These are phyloP conservation scores for Mycena capillaripes DNA, from an alignment of 768 basidiomycete species.

Conservation along the genomic window DNA sequence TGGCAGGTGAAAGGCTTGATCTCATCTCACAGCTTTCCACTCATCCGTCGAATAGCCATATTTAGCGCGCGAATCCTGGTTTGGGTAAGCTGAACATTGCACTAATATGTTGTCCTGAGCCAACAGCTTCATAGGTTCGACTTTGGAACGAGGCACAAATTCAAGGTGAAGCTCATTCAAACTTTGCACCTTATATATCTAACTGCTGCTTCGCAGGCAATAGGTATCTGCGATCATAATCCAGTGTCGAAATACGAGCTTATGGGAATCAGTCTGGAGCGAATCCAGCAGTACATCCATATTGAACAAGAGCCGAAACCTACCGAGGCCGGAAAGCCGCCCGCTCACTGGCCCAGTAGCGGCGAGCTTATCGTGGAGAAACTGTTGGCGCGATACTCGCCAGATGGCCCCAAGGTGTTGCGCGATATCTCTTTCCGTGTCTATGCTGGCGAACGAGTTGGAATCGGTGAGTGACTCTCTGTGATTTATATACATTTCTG, in stretches of 20 bases:
- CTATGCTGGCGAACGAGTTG: slow-evolving; percentile 69
- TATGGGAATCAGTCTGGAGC: slow-evolving; percentile 66
- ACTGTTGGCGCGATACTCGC: slow-evolving; percentile 70
- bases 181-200: neutral
- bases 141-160: slow-evolving; percentile 48
- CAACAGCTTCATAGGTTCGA: slow-evolving; percentile 36
- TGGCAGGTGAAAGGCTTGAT: no score
- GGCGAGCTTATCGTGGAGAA: slow-evolving; percentile 37
- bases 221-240: no score
- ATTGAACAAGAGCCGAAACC: slow-evolving; percentile 60
- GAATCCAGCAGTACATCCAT: slow-evolving; percentile 67
- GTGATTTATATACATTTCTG: neutral
- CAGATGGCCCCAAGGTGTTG: slow-evolving; percentile 65
- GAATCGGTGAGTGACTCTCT: slow-evolving; percentile 40
- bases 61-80: slow-evolving; percentile 63
- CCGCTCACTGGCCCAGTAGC: slow-evolving; percentile 63
- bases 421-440: slow-evolving; percentile 68
- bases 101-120: neutral
- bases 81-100: slow-evolving; percentile 34
- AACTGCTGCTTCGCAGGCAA: slow-evolving; percentile 39
- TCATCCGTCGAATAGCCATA: slow-evolving; percentile 42
- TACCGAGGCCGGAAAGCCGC: slow-evolving; percentile 61
- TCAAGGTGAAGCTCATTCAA: slow-evolving; percentile 42
- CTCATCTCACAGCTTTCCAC: no score
- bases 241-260: no score